These are phyloP conservation scores for Parmelia sp. DNA, from an alignment of 495 filamentous ascomycete species.

Conservation along the genomic window DNA sequence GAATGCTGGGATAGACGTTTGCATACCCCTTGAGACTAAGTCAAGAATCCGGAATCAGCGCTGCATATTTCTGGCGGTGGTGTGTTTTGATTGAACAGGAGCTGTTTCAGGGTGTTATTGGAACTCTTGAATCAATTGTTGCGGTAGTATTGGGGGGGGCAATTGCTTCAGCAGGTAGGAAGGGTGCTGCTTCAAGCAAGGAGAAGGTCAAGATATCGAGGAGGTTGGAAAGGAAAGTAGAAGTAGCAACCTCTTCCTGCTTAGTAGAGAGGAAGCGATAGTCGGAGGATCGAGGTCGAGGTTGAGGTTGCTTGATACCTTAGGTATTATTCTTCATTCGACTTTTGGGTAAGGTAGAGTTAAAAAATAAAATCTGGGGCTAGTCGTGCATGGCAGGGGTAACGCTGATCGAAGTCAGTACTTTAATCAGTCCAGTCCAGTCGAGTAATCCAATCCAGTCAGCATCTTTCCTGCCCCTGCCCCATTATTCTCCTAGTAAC, in stretches of 20 bases:
- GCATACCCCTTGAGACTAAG: constrained; percentile 10
- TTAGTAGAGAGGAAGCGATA: background rate
- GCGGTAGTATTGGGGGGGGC: background rate
- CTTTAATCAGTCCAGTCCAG: too few species aligned
- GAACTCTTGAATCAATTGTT: background rate
- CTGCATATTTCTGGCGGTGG: constrained; percentile 5
- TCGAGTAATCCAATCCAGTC: background rate
- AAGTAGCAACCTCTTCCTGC: background rate
- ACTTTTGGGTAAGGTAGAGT: too few species aligned
- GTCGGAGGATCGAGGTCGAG: too few species aligned
- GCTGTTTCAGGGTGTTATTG: background rate
- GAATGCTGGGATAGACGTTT: constrained; percentile 15
- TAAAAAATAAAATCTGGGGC: background rate
- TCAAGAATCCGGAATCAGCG: background rate
- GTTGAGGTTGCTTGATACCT: background rate
- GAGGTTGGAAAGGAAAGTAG: background rate
- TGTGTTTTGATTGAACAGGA: background rate
- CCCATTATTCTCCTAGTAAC: constrained; percentile 2
- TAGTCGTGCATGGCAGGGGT: constrained; percentile 6
- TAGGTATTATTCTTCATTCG: too few species aligned
- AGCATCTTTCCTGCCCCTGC: background rate
- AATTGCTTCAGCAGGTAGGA: constrained; percentile 5
- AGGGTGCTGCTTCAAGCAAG: constrained; percentile 2
- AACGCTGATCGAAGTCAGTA: constrained; percentile 3
- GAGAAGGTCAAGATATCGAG: background rate